phyloP scores from a whole-genome alignment of 768 basidiomycete species.

The Pulveroboletus sp. region DNA sequence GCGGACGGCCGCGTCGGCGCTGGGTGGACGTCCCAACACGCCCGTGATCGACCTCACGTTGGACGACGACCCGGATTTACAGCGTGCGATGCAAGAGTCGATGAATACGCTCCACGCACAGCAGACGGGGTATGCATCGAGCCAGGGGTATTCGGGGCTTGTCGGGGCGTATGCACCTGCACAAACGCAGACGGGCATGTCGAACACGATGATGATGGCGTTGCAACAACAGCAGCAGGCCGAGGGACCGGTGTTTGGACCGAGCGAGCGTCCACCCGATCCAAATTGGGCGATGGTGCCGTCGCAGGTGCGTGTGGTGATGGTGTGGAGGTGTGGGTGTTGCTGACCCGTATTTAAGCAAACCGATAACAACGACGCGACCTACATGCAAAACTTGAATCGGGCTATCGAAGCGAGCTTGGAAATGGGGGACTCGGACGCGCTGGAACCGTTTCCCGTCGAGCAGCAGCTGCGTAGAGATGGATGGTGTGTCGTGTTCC shows the following conservation, averaged over 20 bases:
- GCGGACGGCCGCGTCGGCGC: neutral
- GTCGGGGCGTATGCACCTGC: conserved; percentile 26
- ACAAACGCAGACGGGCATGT: conserved; percentile 41
- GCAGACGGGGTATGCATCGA: neutral
- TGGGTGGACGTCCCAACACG: conserved; percentile 23
- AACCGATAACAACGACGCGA: conserved; percentile 38
- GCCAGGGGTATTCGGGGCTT: conserved; percentile 15
- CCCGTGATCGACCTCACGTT: conserved; percentile 58
- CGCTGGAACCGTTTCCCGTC: conserved; percentile 50
- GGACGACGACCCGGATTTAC: conserved; percentile 52
- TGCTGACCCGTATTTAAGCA: conserved; percentile 16
- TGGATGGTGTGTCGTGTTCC: conserved; percentile 45
- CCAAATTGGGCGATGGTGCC: conserved; percentile 70
- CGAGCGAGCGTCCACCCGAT: conserved; percentile 59
- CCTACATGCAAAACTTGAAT: conserved; percentile 62
- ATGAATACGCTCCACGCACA: conserved; percentile 35
- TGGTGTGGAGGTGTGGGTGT: neutral
- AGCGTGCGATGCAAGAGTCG: conserved; percentile 52
- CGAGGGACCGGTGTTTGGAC: conserved; percentile 47
- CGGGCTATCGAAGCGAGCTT: conserved; percentile 74
- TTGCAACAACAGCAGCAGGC: conserved; percentile 27
- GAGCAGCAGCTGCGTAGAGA: conserved; percentile 55
- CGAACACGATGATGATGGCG: conserved; percentile 37
- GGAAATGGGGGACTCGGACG: conserved; percentile 47
- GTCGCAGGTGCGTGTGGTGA: conserved; percentile 48